Percentiles rank a stretch among this genome's conserved stretches.
Conservation (phyloP, 1,139 yeast genomes). For the Yamadazyma triangularis region DNA sequence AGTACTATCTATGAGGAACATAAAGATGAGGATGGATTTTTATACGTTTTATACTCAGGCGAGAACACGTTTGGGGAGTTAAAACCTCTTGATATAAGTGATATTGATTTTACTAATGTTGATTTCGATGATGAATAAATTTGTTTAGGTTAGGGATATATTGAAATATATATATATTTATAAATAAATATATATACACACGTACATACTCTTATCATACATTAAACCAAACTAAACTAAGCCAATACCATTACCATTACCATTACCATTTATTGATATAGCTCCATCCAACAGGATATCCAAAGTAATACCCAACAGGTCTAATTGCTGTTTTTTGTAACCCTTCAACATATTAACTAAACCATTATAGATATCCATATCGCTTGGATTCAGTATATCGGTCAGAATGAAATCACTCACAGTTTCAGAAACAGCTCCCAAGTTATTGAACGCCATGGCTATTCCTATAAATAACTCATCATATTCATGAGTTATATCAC, state of each 20-base stretch:
- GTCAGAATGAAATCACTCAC: slow-evolving; percentile 5
- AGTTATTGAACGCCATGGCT: slow-evolving; percentile 6
- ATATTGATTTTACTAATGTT: slow-evolving; percentile 8
- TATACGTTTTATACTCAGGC: slow-evolving; percentile 87
- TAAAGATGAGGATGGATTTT: slow-evolving; percentile 95
- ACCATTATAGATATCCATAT: slow-evolving; percentile 6
- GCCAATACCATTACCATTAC: too few relatives aligned
- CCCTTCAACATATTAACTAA: slow-evolving; percentile 4
- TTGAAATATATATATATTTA: too few relatives aligned
- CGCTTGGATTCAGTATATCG: slow-evolving; percentile 1
- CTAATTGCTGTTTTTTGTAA: slow-evolving; percentile 7
- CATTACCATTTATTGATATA: not conserved
- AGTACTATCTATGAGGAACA: slow-evolving; percentile 93
- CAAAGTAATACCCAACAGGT: slow-evolving; percentile 6
- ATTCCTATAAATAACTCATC: slow-evolving; percentile 9
- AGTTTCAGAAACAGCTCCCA: slow-evolving; percentile 5
- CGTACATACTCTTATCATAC: too few relatives aligned
- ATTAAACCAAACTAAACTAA: too few relatives aligned
- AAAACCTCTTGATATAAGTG: slow-evolving; percentile 20
- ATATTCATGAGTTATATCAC: slow-evolving; percentile 7
- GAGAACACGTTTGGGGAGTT: slow-evolving; percentile 71
- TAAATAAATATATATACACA: too few relatives aligned
- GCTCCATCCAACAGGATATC: slow-evolving; percentile 9
- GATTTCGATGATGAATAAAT: slow-evolving; percentile 4
- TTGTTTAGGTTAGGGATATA: not conserved